A percentile compares a stretch with the other conserved stretches of the same genome.
Conservation (phyloP, 352 stramenopile genomes). For the Pythium biforme region DNA sequence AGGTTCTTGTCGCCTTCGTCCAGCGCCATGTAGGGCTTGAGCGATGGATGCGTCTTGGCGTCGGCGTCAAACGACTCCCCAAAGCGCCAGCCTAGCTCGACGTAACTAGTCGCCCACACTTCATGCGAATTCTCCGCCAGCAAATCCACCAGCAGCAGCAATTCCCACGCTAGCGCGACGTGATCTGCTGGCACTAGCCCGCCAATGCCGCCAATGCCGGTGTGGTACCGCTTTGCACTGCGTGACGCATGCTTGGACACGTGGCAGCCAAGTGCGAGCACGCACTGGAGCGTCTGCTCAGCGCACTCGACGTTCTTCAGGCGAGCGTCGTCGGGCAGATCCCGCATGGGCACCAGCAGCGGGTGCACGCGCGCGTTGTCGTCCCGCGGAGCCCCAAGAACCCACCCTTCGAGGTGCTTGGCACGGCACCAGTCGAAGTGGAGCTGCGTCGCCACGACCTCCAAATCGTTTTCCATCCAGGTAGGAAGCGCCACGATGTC, state of each 20-base stretch:
- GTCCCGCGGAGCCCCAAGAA: slow-evolving; percentile 35
- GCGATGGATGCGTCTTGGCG: slow-evolving; percentile 48
- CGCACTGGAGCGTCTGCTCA: slow-evolving; percentile 58
- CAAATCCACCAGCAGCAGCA: slow-evolving; percentile 66
- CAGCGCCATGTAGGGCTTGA: slow-evolving; percentile 60
- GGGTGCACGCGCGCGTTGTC: slow-evolving; percentile 47
- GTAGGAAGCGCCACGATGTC: slow-evolving; percentile 29
- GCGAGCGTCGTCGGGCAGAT: slow-evolving; percentile 35
- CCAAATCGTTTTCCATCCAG: slow-evolving; percentile 35
- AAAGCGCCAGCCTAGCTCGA: slow-evolving; percentile 39
- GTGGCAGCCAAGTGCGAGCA: slow-evolving; percentile 52
- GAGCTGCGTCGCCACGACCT: slow-evolving; percentile 47
- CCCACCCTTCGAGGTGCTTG: slow-evolving; percentile 53
- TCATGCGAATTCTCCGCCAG: slow-evolving; percentile 72
- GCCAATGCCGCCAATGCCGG: not conserved
- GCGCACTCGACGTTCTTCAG: slow-evolving; percentile 46
- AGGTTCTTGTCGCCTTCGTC: slow-evolving; percentile 51
- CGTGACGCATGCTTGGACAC: slow-evolving; percentile 23
- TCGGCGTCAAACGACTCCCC: slow-evolving; percentile 40
- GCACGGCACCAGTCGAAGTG: slow-evolving; percentile 65
- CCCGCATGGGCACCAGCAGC: slow-evolving; percentile 49
- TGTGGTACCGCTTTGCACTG: too few relatives aligned
- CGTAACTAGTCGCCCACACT: slow-evolving; percentile 57
- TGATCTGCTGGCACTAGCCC: slow-evolving; percentile 32
- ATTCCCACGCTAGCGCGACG: slow-evolving; percentile 52